These are phyloP conservation scores for Sonneratia caseolaris DNA, from an alignment of 345 rosid genomes.

Conservation along the genomic window DNA sequence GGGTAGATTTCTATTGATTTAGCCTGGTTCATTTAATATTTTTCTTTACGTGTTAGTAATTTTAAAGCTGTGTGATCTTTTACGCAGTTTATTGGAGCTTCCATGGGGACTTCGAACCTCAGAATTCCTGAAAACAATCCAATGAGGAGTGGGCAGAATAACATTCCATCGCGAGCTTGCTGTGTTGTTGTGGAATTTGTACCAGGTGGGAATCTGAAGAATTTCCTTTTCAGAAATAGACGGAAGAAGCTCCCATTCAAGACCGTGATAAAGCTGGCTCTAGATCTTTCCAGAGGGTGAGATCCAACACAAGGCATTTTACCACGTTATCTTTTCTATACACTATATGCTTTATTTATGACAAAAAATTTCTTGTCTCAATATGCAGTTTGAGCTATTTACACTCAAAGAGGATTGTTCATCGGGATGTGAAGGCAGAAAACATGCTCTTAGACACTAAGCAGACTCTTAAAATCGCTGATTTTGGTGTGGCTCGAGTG, in stretches of 20 bases:
- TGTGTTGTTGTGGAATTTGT: slow-evolving; percentile 88
- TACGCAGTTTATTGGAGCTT: slow-evolving; percentile 81
- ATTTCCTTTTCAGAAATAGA: slow-evolving; percentile 60
- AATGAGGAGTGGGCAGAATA: slow-evolving; percentile 21
- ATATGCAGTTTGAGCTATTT: slow-evolving; percentile 75
- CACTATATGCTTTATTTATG: background rate
- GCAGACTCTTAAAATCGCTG: slow-evolving; percentile 73
- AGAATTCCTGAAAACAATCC: slow-evolving; percentile 46
- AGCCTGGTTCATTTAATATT: background rate
- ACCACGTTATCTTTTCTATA: background rate
- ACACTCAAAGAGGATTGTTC: slow-evolving; percentile 81
- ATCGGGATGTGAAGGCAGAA: slow-evolving; percentile 92
- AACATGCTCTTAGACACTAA: slow-evolving; percentile 69
- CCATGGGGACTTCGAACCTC: slow-evolving; percentile 84
- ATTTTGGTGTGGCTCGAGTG: slow-evolving; percentile 96
- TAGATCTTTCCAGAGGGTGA: slow-evolving; percentile 90
- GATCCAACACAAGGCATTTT: background rate
- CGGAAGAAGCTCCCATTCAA: slow-evolving; percentile 67
- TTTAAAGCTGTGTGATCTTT: background rate
- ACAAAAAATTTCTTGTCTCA: background rate
- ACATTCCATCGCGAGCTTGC: slow-evolving; percentile 63
- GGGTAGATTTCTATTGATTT: background rate
- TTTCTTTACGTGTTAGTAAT: background rate
- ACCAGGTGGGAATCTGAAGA: slow-evolving; percentile 76
- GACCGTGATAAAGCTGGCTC: slow-evolving; percentile 70